Evolutionary conservation across 495 filamentous ascomycete genomes (phyloP).

Genomic region (Neurospora sp.): DNA sequence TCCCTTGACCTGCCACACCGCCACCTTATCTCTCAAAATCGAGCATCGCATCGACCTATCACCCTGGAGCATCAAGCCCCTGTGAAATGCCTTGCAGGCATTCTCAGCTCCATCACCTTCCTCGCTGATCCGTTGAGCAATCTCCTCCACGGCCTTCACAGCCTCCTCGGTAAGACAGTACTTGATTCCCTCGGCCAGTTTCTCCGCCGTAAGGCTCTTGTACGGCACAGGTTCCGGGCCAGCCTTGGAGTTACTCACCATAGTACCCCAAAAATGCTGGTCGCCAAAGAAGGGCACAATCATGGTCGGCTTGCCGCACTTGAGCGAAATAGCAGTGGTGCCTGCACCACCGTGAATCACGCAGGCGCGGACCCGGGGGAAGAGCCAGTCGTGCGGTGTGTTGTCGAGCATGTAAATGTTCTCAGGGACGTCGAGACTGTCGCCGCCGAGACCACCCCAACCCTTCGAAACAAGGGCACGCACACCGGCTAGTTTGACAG

Average conservation of each 20-base stretch:
- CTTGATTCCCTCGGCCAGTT: slow-evolving; percentile 55
- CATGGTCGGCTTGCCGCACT: slow-evolving; percentile 54
- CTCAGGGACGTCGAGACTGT: slow-evolving; percentile 41
- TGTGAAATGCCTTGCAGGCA: slow-evolving; percentile 62
- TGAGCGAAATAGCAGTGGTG: slow-evolving; percentile 55
- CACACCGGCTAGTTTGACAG: slow-evolving; percentile 47
- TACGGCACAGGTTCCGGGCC: slow-evolving; percentile 66
- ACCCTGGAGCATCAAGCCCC: slow-evolving; percentile 45
- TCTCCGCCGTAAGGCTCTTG: slow-evolving; percentile 53
- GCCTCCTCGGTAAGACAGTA: slow-evolving; percentile 53
- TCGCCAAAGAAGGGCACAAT: slow-evolving; percentile 63
- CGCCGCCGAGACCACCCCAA: slow-evolving; percentile 55
- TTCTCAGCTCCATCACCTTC: slow-evolving; percentile 69
- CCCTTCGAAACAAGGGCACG: slow-evolving; percentile 56
- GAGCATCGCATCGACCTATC: slow-evolving; percentile 57
- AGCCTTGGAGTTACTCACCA: slow-evolving; percentile 55
- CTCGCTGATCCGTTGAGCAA: slow-evolving; percentile 49
- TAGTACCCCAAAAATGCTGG: slow-evolving; percentile 75
- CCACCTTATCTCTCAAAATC: slow-evolving; percentile 52
- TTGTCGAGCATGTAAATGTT: slow-evolving; percentile 55
- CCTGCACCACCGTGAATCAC: slow-evolving; percentile 60
- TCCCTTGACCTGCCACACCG: slow-evolving; percentile 54
- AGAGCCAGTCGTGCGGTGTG: slow-evolving; percentile 60
- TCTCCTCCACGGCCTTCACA: slow-evolving; percentile 41
- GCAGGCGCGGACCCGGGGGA: slow-evolving; percentile 47